Conservation (phyloP, 805 yeast species). For the Metschnikowia bowlesiae region DNA sequence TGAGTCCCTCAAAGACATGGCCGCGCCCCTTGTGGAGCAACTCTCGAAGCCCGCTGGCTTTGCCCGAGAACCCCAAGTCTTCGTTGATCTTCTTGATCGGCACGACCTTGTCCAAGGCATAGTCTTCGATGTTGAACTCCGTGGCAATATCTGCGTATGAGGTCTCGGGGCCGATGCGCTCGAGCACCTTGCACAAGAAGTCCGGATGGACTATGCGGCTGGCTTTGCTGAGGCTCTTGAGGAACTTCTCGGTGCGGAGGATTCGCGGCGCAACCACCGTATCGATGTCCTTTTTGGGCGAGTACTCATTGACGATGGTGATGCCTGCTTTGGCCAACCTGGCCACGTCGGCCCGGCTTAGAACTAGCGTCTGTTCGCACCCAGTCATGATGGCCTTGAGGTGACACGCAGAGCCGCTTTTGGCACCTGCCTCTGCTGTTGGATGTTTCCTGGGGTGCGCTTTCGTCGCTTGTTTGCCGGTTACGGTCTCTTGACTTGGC, state of each 20-base stretch:
- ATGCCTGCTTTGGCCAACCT: constrained; percentile 55
- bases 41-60: constrained; percentile 11
- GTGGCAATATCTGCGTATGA: constrained; percentile 13
- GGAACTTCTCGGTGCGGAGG: constrained; percentile 83
- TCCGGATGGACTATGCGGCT: constrained; percentile 52
- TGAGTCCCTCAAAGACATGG: constrained; percentile 43
- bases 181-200: constrained; percentile 25
- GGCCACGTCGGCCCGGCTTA: constrained; percentile 40
- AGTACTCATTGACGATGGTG: constrained; percentile 40
- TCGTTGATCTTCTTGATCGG: constrained; percentile 28
- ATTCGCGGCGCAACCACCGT: constrained; percentile 73
- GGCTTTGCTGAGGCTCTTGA: constrained; percentile 60
- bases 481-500: background rate
- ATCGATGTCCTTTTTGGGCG: constrained; percentile 35
- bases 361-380: constrained; percentile 43
- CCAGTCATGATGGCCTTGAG: constrained; percentile 61
- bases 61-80: constrained; percentile 22
- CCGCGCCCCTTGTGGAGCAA: constrained; percentile 5
- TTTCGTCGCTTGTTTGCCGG: background rate
- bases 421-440: background rate
- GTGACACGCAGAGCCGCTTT: constrained; percentile 19
- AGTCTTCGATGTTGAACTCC: constrained; percentile 26
- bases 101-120: constrained; percentile 31
- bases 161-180: constrained; percentile 35
- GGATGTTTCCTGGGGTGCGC: background rate